Evolutionary conservation across 202 grass and related monocot species (phyloP).

Genomic region (Setaria italica): DNA sequence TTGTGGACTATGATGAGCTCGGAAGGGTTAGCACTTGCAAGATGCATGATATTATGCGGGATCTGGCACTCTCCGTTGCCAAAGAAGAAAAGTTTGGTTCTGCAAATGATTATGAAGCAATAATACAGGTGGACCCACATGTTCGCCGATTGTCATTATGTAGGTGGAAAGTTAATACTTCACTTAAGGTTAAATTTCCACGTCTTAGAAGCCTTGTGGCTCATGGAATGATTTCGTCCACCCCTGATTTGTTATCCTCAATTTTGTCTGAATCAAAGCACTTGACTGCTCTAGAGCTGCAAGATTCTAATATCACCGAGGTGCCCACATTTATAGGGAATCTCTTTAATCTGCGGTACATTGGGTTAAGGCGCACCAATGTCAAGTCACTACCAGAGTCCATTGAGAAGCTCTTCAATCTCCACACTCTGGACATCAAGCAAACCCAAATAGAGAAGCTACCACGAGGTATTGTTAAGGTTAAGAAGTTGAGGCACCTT

Average conservation of each 20-base stretch:
- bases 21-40: conserved; percentile 44
- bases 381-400: conserved; percentile 47
- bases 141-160: conserved; percentile 43
- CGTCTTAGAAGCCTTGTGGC: conserved; percentile 46
- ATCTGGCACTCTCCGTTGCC: conserved; percentile 40
- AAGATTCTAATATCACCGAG: conserved; percentile 26
- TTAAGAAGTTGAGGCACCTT: conserved; percentile 52
- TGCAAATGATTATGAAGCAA: not conserved
- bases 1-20: conserved; percentile 30
- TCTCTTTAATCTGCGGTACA: conserved; percentile 59
- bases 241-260: conserved; percentile 8
- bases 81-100: conserved; percentile 45
- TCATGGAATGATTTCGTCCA: not conserved
- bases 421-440: conserved; percentile 55
- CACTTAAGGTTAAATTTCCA: not conserved
- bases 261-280: conserved; percentile 34
- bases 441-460: conserved; percentile 52
- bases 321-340: conserved; percentile 43
- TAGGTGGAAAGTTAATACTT: not conserved
- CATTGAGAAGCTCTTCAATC: conserved; percentile 47
- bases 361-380: conserved; percentile 52
- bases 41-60: conserved; percentile 57
- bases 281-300: conserved; percentile 43
- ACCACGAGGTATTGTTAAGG: conserved; percentile 39
- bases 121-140: not conserved